Evolutionary conservation across 2,329 filamentous ascomycete genomes (phyloP), one percentile per base, ranked within the genome.

Genomic region (Nothophoma quercina): DNA sequence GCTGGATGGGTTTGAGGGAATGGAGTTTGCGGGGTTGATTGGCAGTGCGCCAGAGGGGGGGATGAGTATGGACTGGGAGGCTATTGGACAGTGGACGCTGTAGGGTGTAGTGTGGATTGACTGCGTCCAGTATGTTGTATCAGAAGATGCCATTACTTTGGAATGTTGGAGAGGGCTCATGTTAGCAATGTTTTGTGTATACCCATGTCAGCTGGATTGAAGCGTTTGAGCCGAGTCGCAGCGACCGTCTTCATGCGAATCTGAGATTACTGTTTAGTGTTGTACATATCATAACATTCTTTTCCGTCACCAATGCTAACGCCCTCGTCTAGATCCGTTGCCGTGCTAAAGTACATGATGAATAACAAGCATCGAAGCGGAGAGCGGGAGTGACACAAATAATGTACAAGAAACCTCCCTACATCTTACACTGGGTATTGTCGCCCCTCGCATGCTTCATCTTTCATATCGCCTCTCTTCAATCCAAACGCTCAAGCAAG

Each of bases 1-100:
- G 3, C 32, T 70, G 9, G 64, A 70, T 49, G 67, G 64, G 5
- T 71, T 70, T 23, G 62, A 69, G 30, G 61, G 65, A 2, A 57
- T 67, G 55, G 69, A 70, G 22, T 66, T 70, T 35, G 56, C 51
- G 2, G 62, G 58, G 0, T 23, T 65, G 13, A 51, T 60, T 8
- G 45, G 50, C 32, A 41, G 56, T 10, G 15, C 2, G 25, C 38
- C 6, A 4, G 25, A 19, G 41, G 44, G 50, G 40, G 29, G 51
- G 56, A 39, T 53, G 38, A 50, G 52, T 3, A 44, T 63, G 34
- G 64, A 69, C 44, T 69, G 67, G 68, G 63, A 61, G 3, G 55
- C 62, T 2, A 38, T 69, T 22, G 65, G 61, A 10, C 67, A 71
- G 52, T 71, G 69, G 69, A 64, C 50, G 19, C 5, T 53, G 36